Evolutionary conservation across 257 asterid genomes (phyloP), one percentile per base, ranked within the genome.

Genomic region (Primulina huaijiensis): DNA sequence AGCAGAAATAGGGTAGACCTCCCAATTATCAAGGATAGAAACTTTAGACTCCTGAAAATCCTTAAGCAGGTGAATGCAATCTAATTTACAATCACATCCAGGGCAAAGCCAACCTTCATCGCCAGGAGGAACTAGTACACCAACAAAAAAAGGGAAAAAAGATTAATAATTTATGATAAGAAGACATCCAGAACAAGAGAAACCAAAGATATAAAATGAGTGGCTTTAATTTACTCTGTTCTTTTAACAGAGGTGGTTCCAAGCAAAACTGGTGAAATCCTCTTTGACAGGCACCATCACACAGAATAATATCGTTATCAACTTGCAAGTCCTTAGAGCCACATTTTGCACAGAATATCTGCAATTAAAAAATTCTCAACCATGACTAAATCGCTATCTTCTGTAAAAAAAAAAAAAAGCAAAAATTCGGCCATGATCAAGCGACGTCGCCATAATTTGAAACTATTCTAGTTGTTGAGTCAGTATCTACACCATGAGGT

Each of bases 21-120:
- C 99, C 99, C 99, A 94, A 72, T 84, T 82, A 71, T 94, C 99
- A 16, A 70, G 16, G 72, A 89, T 58, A 62, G 95, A 79, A 56
- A 86, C 84, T 64, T 75, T 81, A 64, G 83, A 69, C 67, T 82
- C 91, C 72, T 80, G 96, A 77, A 74, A 83, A 82, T 94, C 95
- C 77, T 86, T 89, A 58, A 94, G 93, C 81, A 88, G 72, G 74
- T 79, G 89, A 62, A 94, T 79, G 82, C 99, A 94, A 69, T 85
- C 90, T 71, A 79, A 87, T 85, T 94, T 94, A 85, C 99, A 94
- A 69, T 89, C 97, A 83, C 99, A 94, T 61, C 96, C 97, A 67
- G 99, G 99, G 75, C 99, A 94, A 70, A 91, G 94, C 99, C 99
- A 94, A 75, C 89, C 86, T 83, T 94, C 97, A 76, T 94, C 97